Base-by-base conservation (phyloP, 345 rosid species). In the Eucalyptus cladocalyx region DNA sequence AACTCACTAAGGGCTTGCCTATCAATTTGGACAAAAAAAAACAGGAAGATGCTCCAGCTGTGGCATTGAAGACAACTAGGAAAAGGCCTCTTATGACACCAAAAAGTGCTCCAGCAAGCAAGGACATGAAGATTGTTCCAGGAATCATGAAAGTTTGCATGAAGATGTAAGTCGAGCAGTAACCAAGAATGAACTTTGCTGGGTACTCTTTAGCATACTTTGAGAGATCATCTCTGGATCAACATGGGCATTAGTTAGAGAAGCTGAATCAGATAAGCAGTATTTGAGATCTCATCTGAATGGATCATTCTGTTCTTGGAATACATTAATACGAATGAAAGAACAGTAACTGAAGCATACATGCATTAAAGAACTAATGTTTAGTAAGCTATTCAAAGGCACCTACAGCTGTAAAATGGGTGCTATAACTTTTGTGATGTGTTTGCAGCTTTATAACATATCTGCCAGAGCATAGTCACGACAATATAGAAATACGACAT, bases 61-160 rank as follows among this genome's bases (percentile, higher is more conserved):
- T 95, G 67, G 99, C 97, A 87, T 98, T 98, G 93, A 96, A 95
- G 90, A 98, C 96, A 88, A 98, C 99, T 56, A 98, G 91, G 92
- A 98, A 45, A 89, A 98, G 94, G 87, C 99, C 99, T 93, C 96
- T 94, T 54, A 96, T 86, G 69, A 96, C 97, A 1, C 99, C 99
- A 90, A 96, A 98, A 89, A 98, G 98, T 80, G 99, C 99, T 89
- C 99, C 99, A 49, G 99, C 99, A 24, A 98, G 97, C 90, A 97
- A 88, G 72, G 99, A 98, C 99, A 98, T 96, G 93, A 98, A 98
- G 94, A 98, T 96, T 34, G 99, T 98, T 91, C 99, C 99, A 21
- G 99, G 99, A 88, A 98, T 98, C 99, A 98, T 98, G 88, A 98
- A 98, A 34, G 99, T 98, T 94, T 98, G 99, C 99, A 97, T 98